Conservation (phyloP, 1,284 basidiomycete genomes). For the Hemileccinum hortonii region DNA sequence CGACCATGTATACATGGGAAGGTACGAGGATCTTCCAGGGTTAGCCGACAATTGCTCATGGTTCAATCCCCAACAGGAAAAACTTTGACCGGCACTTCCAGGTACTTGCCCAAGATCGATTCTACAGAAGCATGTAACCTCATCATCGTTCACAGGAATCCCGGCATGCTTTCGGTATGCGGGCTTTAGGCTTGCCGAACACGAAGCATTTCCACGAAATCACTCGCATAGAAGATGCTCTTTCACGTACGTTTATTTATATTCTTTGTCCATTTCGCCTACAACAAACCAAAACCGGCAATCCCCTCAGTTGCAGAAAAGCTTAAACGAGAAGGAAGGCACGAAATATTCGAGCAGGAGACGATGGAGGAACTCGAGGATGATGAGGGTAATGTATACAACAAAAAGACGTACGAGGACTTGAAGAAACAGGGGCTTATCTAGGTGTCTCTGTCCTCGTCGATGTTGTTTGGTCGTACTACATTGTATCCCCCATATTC, state of each 20-base stretch:
- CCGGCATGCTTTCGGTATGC: slow-evolving; percentile 97
- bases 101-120: slow-evolving; percentile 34
- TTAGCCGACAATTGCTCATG: slow-evolving; percentile 12
- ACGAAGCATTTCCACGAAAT: slow-evolving; percentile 99
- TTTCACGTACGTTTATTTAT: slow-evolving; percentile 72
- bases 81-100: slow-evolving; percentile 95
- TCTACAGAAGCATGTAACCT: slow-evolving; percentile 9
- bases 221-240: slow-evolving; percentile 93
- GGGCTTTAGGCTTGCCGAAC: slow-evolving; percentile 94
- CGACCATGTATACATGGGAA: slow-evolving; percentile 92
- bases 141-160: slow-evolving; percentile 64
- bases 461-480: slow-evolving; percentile 14
- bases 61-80: slow-evolving; percentile 55
- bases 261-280: background rate
- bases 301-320: slow-evolving; percentile 81
- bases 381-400: slow-evolving; percentile 95
- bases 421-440: slow-evolving; percentile 90
- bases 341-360: slow-evolving; percentile 88
- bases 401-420: slow-evolving; percentile 87
- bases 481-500: slow-evolving; percentile 9
- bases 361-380: slow-evolving; percentile 97
- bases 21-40: slow-evolving; percentile 45
- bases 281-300: background rate
- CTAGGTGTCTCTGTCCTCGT: slow-evolving; percentile 31
- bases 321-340: slow-evolving; percentile 88